Evolutionary conservation across 2,329 filamentous ascomycete genomes (phyloP).

Genomic region (Penicillium palitans): DNA sequence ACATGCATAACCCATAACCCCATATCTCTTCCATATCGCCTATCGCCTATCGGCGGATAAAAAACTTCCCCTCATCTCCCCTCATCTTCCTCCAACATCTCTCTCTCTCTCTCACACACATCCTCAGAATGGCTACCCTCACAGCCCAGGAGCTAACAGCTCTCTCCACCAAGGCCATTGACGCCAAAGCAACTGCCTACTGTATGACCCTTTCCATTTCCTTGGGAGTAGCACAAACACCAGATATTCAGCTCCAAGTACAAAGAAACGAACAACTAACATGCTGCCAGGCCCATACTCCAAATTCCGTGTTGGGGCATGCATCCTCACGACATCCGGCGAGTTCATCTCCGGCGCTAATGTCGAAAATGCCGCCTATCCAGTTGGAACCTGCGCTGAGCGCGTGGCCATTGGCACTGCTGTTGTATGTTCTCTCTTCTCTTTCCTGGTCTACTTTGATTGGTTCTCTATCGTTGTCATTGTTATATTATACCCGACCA

Average conservation of each 20-base stretch:
- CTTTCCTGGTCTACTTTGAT: neutral
- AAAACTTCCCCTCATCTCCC: neutral
- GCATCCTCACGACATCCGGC: conserved; percentile 64
- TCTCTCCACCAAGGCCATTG: conserved; percentile 63
- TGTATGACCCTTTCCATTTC: conserved; percentile 53
- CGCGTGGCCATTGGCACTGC: conserved; percentile 83
- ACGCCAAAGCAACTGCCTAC: conserved; percentile 77
- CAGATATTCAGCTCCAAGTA: neutral
- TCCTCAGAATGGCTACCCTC: conserved; percentile 39
- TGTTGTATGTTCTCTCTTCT: conserved; percentile 49
- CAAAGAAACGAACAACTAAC: neutral
- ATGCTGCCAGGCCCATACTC: conserved; percentile 69
- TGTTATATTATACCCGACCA: neutral
- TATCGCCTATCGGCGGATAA: conserved; percentile 3
- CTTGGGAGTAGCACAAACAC: neutral
- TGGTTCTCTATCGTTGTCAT: neutral
- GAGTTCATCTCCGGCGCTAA: conserved; percentile 73
- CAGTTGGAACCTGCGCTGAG: conserved; percentile 94
- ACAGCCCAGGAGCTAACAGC: conserved; percentile 63
- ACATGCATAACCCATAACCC: neutral
- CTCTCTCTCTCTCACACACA: neutral
- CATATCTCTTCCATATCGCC: neutral
- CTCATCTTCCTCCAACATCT: neutral
- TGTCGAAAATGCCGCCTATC: conserved; percentile 90
- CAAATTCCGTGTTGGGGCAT: conserved; percentile 84